Base-by-base conservation (phyloP, 345 rosid species). In the Clausena lansium region DNA sequence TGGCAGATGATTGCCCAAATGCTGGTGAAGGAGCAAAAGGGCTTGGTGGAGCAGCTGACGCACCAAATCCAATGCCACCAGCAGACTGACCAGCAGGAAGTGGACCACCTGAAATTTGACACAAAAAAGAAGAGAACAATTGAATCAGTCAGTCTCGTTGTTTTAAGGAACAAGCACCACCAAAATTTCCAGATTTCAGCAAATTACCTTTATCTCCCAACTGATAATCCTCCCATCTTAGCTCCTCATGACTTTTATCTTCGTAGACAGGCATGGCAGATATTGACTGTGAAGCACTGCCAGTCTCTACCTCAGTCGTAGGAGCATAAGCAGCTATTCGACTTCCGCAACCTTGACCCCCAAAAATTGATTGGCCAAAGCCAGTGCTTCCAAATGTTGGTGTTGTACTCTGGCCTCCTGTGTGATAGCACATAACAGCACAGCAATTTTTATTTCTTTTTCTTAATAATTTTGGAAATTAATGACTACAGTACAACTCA, bases 151-250 rank as follows among this genome's bases (percentile, higher is more conserved):
- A 45, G 15, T 11, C 50, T 45, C 17, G 2, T 28, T 59, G 15
- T 32, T 4, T 73, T 59, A 33, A 41, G 74, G 52, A 50, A 70
- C 32, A 65, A 78, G 19, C 41, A 57, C 8, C 20, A 58, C 52
- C 64, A 25, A 61, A 35, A 20, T 22, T 75, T 5, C 33, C 52
- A n/a, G 33, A 14, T n/a, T 70, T 60, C 33, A 64, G 27, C 64
- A 30, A 65, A 41, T 60, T 82, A 94, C 99, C 98, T 93, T 93
- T 94, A 83, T 97, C 99, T 85, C 98, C 99, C 75, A 74, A 83
- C 77, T 94, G 99, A 79, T 91, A 93, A 77, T 97, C 99, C 82
- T 91, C 99, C 98, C 98, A 91, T 78, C 97, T 85, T 70, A 97
- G 89, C 87, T 94, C 98, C 81, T 97, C 98, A 54, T 90, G 97